Percentiles rank a stretch among this genome's conserved stretches.
These are phyloP conservation scores for Coniferiporia weirii DNA, from an alignment of 1,284 basidiomycete genomes.

Conservation along the genomic window DNA sequence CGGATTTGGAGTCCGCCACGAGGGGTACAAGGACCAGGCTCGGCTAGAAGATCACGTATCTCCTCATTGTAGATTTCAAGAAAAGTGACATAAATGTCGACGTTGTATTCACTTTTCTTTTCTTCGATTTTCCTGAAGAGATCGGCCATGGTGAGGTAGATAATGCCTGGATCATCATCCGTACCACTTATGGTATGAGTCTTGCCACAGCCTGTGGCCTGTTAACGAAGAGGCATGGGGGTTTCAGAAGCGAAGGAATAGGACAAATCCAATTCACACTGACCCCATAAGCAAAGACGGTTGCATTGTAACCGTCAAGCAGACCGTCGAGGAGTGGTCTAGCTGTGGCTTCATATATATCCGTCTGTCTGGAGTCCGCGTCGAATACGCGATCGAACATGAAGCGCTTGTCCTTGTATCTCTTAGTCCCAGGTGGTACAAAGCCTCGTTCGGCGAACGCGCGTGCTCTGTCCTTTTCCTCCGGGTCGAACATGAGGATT, in stretches of 20 bases:
- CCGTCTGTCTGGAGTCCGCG: slow-evolving; percentile 72
- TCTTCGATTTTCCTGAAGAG: slow-evolving; percentile 88
- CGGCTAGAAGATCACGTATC: slow-evolving; percentile 89
- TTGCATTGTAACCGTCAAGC: slow-evolving; percentile 93
- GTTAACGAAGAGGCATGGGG: slow-evolving; percentile 15
- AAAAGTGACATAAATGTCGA: slow-evolving; percentile 87
- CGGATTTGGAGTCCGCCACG: slow-evolving; percentile 86
- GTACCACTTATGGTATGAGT: slow-evolving; percentile 96
- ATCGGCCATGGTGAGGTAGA: slow-evolving; percentile 95
- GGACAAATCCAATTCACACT: slow-evolving; percentile 29
- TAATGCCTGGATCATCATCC: slow-evolving; percentile 81
- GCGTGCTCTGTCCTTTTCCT: slow-evolving; percentile 73
- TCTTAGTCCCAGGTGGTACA: slow-evolving; percentile 75
- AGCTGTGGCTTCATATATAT: slow-evolving; percentile 82
- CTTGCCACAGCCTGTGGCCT: slow-evolving; percentile 98
- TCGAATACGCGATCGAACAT: slow-evolving; percentile 93
- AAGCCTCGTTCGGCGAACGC: slow-evolving; percentile 79
- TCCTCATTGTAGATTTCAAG: slow-evolving; percentile 98
- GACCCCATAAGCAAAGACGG: slow-evolving; percentile 96
- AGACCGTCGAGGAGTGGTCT: slow-evolving; percentile 79
- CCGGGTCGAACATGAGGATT: slow-evolving; percentile 92
- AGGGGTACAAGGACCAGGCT: slow-evolving; percentile 57
- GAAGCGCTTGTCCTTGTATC: slow-evolving; percentile 91
- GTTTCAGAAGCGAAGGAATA: slow-evolving; percentile 8
- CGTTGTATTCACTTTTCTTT: slow-evolving; percentile 72